Conservation (phyloP, 768 basidiomycete species). For the Mycena pura region DNA sequence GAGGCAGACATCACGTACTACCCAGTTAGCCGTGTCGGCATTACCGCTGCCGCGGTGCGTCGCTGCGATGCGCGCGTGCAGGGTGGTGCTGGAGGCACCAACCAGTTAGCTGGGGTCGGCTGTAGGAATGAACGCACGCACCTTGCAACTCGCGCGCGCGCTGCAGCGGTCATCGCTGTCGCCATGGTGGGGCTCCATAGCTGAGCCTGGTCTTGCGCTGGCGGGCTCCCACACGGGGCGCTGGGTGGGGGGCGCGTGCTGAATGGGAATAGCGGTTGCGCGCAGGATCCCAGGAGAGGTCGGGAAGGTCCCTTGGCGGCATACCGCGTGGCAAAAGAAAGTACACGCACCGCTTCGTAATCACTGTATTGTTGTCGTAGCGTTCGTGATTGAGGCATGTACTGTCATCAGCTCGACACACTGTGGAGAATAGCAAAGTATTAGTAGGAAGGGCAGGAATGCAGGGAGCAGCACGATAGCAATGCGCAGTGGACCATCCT, state of each 20-base stretch:
- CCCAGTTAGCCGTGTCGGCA: constrained; percentile 3
- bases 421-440: too few species aligned
- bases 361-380: too few species aligned
- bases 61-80: neutral
- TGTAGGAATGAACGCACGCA: neutral
- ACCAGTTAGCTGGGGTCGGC: too few species aligned
- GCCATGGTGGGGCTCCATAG: neutral
- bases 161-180: neutral
- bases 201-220: neutral
- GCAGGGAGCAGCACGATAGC: too few species aligned
- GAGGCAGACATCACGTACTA: neutral
- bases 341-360: too few species aligned
- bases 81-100: neutral
- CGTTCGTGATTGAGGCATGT: too few species aligned
- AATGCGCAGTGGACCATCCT: too few species aligned
- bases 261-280: constrained; percentile 24
- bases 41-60: neutral
- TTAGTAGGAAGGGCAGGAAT: too few species aligned
- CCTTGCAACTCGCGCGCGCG: neutral
- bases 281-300: constrained; percentile 20
- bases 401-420: too few species aligned
- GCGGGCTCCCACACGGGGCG: neutral
- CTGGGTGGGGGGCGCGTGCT: neutral
- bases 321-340: neutral
- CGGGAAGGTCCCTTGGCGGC: constrained; percentile 21